A percentile compares a stretch with the other conserved stretches of the same genome.
Conservation (phyloP, 1,284 basidiomycete species). For the Ustilago lituana region DNA sequence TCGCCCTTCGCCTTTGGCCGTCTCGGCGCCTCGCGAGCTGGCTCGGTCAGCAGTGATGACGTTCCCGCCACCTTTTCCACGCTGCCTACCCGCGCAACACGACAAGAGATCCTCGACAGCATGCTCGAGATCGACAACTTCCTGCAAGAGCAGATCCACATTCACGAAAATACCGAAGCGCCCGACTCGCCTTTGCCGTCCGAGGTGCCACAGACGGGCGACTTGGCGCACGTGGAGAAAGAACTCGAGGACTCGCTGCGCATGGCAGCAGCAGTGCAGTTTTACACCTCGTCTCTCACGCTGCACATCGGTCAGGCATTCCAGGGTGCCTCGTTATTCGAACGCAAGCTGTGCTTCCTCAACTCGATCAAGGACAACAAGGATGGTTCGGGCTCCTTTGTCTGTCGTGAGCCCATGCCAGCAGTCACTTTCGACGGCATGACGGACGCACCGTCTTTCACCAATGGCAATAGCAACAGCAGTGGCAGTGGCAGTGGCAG, state of each 20-base stretch:
- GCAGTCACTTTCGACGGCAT: constrained; percentile 26
- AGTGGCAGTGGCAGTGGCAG: constrained; percentile 12
- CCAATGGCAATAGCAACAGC: constrained; percentile 3
- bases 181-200: constrained; percentile 32
- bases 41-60: constrained; percentile 34
- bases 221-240: constrained; percentile 45
- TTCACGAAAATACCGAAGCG: constrained; percentile 29
- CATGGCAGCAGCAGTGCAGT: constrained; percentile 55
- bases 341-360: constrained; percentile 63
- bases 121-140: constrained; percentile 59
- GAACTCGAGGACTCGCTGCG: constrained; percentile 55
- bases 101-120: constrained; percentile 55
- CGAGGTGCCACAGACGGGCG: constrained; percentile 32
- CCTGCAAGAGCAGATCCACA: constrained; percentile 58
- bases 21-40: constrained; percentile 26
- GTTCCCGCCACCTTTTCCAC: constrained; percentile 38
- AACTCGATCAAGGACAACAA: constrained; percentile 56
- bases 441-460: constrained; percentile 14
- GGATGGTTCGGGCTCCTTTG: constrained; percentile 27
- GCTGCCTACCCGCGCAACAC: constrained; percentile 42
- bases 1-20: constrained; percentile 42
- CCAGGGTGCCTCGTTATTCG: constrained; percentile 61
- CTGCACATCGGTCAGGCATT: constrained; percentile 63
- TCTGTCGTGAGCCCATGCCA: constrained; percentile 59
- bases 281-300: constrained; percentile 60